Evolutionary conservation across 2,329 filamentous ascomycete genomes (phyloP).

Genomic region (Exophiala spinifera): DNA sequence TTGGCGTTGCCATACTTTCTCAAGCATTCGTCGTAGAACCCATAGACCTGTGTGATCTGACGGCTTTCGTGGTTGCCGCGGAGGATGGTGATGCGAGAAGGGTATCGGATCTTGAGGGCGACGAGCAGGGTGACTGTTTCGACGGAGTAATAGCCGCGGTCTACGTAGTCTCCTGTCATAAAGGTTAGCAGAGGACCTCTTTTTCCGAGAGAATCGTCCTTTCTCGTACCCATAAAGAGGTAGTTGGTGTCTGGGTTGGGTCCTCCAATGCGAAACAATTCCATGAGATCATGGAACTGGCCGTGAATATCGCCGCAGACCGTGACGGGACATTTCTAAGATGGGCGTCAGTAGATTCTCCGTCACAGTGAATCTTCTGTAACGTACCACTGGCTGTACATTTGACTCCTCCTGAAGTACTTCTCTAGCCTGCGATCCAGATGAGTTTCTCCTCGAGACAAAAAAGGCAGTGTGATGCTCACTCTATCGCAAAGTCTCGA

Average conservation of each 20-base stretch:
- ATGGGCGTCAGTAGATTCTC: constrained; percentile 11
- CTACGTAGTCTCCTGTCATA: constrained; percentile 86
- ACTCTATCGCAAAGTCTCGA: constrained; percentile 98
- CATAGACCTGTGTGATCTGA: constrained; percentile 98
- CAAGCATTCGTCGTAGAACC: constrained; percentile 98
- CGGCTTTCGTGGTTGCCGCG: constrained; percentile 98
- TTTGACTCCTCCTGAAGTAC: constrained; percentile 97
- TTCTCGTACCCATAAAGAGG: constrained; percentile 85
- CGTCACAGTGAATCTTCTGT: neutral
- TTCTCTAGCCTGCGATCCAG: constrained; percentile 70
- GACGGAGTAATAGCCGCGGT: constrained; percentile 97
- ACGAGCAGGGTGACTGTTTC: constrained; percentile 97
- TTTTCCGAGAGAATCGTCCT: neutral
- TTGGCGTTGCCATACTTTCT: constrained; percentile 99
- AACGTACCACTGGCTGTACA: constrained; percentile 88
- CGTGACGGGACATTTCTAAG: constrained; percentile 93
- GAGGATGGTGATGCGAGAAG: constrained; percentile 94
- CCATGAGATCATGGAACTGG: constrained; percentile 98
- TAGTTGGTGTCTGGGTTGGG: constrained; percentile 99
- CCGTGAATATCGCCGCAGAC: constrained; percentile 99
- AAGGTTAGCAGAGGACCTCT: constrained; percentile 11
- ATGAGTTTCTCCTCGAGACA: constrained; percentile 8
- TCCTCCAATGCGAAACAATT: constrained; percentile 98
- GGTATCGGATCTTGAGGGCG: constrained; percentile 96
- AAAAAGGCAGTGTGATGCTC: constrained; percentile 37